Evolutionary conservation across 495 filamentous ascomycete genomes (phyloP), one percentile per base, ranked within the genome.

Genomic region (Penicillium subrubescens): DNA sequence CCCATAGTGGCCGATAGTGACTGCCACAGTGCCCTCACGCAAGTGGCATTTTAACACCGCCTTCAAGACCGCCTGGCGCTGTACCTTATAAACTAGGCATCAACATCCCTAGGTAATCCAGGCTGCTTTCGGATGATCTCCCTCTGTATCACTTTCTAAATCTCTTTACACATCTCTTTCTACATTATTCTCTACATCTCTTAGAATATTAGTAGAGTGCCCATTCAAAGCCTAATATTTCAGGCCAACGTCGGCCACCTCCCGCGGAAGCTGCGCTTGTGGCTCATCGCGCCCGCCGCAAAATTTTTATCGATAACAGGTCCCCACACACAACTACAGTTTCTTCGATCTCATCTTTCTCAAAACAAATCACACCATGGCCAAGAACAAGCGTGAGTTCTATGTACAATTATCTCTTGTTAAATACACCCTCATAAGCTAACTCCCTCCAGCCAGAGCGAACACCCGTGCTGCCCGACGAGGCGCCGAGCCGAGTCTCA

Each of bases 391-490:
- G 54, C 68, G 75, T 77, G 70, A 78, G 73, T 77, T 71, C 27
- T 56, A 57, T 17, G 56, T 31, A 23, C 11, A n/a, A 44, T 31
- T 56, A 44, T 7, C 27, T 54, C 59, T 46, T 52, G 29, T 43
- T 60, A 21, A 12, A 56, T 43, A 51, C 60, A 70, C 77, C 71
- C 74, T 41, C 57, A 59, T 5, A 15, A 58, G 7, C 15, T 25
- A 19, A 31, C 10, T 35, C 52, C 27, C 66, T 51, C 33, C 67
- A 87, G 82, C 72, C 37, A 64, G 73, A 50, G 82, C 83, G 4
- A 63, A 90, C 76, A 92, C 91, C 57, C 89, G 91, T 37, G 89
- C 89, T 31, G 89, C 89, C 66, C 84, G 89, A 69, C 87, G 92
- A 56, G 91, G 84, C 43, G 86, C 85, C 27, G 90, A 90, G 15